Evolutionary conservation across 73 alveolate genomes (phyloP).

Genomic region (Stentor coeruleus): DNA sequence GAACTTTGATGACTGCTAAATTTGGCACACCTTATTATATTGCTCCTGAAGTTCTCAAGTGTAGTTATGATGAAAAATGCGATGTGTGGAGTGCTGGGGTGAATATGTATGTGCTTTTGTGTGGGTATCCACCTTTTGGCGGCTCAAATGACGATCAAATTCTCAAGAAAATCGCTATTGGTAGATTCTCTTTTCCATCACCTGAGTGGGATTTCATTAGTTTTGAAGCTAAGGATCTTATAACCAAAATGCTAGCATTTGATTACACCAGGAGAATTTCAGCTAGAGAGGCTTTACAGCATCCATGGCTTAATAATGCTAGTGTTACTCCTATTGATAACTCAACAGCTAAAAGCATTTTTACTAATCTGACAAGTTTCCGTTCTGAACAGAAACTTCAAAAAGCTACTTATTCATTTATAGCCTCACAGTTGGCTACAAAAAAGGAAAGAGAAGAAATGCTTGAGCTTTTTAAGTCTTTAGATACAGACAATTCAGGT

Average conservation of each 20-base stretch:
- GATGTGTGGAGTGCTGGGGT: conserved; percentile 80
- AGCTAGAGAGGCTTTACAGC: conserved; percentile 60
- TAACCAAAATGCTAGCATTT: conserved; percentile 54
- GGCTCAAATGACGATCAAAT: conserved; percentile 80
- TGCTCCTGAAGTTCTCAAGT: conserved; percentile 84
- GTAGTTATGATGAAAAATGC: conserved; percentile 73
- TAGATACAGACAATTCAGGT: conserved; percentile 66
- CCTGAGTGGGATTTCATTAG: conserved; percentile 71
- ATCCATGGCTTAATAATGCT: conserved; percentile 65
- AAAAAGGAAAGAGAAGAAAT: conserved; percentile 63
- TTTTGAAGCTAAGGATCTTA: conserved; percentile 79
- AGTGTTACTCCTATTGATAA: conserved; percentile 27
- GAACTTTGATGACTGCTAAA: conserved; percentile 72
- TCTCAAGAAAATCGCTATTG: conserved; percentile 61
- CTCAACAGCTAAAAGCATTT: conserved; percentile 39
- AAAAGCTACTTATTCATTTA: conserved; percentile 57
- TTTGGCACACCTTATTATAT: conserved; percentile 74
- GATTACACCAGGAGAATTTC: conserved; percentile 59
- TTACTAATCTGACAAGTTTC: conserved; percentile 51
- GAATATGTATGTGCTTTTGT: conserved; percentile 55
- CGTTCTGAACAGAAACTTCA: conserved; percentile 48
- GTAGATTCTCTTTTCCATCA: conserved; percentile 39
- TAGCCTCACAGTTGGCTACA: conserved; percentile 53
- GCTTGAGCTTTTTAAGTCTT: conserved; percentile 48
- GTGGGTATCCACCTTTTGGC: conserved; percentile 89